Base-by-base conservation (phyloP, 2,329 filamentous ascomycete genomes). In the Calonectria naviculata region DNA sequence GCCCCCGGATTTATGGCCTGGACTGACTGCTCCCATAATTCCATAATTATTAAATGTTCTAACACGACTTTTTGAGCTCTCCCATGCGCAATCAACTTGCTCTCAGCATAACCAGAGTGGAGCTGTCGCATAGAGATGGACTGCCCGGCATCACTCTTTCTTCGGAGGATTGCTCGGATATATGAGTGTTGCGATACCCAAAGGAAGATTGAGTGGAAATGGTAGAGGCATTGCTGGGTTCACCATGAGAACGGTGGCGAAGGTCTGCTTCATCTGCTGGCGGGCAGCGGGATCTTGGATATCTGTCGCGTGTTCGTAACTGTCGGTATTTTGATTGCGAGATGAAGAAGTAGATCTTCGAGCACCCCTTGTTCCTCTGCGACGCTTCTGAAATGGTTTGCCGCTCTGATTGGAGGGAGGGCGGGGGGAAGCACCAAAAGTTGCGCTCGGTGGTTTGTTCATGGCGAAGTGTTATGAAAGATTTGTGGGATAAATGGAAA, bases 201-300 rank as follows among this genome's bases (percentile, higher is more conserved):
- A 34, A 1, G 61, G 54, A n/a, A 67, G 34, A 9, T 65, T 44
- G 1, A 75, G 67, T 4, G 70, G 70, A 28, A 75, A 75, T 4
- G 71, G 73, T 2, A 73, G 26, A 15, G 73, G 67, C 17, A 68
- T 65, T n/a, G 49, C 73, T 0, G 72, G 71, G 8, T 70, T 75
- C 29, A 65, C 70, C 56, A 74, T 75, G 56, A 74, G 71, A 26
- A 65, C 65, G 19, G 65, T 67, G 10, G 73, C 65, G 26, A 75
- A 70, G 5, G 70, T 72, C 28, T 74, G 73, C 47, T 75, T 75
- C 67, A 75, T 72, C 38, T 75, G 73, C 15, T 72, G 70, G 15
- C 71, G 62, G 5, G 72, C 70, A n/a, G 70, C 71, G 7, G 71
- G 71, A 34, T 74, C 72, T 9, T 72, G 46, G 26, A 74, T 42